These are phyloP conservation scores for Somion occarium DNA, from an alignment of 1,284 basidiomycete species.

Conservation along the genomic window DNA sequence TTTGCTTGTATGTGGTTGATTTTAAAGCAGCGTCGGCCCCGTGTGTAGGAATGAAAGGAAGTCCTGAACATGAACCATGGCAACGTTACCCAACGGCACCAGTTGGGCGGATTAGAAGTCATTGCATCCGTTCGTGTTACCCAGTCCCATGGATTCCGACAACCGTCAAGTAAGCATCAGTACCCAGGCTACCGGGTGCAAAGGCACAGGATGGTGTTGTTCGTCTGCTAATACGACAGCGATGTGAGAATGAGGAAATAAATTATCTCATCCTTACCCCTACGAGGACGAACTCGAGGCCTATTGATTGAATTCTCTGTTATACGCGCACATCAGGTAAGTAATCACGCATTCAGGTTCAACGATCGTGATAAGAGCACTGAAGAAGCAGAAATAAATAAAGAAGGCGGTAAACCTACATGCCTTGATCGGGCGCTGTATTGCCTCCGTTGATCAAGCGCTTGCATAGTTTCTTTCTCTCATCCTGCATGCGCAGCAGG, in stretches of 20 bases:
- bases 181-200: background rate
- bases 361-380: too few species aligned
- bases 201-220: background rate
- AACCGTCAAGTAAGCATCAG: background rate
- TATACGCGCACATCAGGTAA: too few species aligned
- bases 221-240: too few species aligned
- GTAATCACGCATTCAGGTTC: too few species aligned
- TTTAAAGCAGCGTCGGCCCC: background rate
- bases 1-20: background rate
- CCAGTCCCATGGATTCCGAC: background rate
- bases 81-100: background rate
- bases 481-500: conserved; percentile 2
- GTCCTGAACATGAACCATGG: background rate
- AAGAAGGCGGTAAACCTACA: background rate
- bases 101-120: background rate
- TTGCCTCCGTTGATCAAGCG: background rate
- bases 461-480: background rate
- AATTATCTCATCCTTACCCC: too few species aligned
- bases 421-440: background rate
- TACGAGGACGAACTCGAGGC: too few species aligned
- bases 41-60: background rate
- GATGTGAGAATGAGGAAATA: background rate
- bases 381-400: background rate
- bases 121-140: background rate
- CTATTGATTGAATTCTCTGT: too few species aligned